Conservation (phyloP, 192 early-diverging fungal genomes). For the Entomortierella beljakovae region DNA sequence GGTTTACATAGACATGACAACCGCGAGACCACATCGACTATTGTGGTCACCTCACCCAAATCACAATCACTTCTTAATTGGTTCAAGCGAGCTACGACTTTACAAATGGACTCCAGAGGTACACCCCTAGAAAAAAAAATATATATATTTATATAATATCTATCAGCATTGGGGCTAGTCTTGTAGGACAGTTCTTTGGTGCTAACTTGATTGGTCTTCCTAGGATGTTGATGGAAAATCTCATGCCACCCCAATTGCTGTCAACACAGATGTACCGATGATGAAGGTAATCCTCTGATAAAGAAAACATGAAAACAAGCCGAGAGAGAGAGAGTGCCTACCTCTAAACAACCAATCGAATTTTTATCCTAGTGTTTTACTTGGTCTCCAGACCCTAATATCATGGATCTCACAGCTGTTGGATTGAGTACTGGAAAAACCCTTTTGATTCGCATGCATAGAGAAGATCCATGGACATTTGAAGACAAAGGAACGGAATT, state of each 20-base stretch:
- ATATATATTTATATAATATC: no score
- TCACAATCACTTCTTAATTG: conserved; percentile 66
- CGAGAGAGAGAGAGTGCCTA: not conserved
- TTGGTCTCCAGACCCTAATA: conserved; percentile 73
- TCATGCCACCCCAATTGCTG: conserved; percentile 52
- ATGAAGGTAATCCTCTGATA: conserved; percentile 54
- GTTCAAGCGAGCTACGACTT: conserved; percentile 65
- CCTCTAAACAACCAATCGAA: conserved; percentile 1
- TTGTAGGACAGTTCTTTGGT: no score
- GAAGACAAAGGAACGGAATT: conserved; percentile 51
- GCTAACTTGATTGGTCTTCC: no score
- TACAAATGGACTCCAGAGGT: conserved; percentile 66
- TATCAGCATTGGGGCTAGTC: no score
- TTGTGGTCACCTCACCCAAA: conserved; percentile 65
- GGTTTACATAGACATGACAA: conserved; percentile 47
- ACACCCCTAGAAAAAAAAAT: no score
- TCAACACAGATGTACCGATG: conserved; percentile 56
- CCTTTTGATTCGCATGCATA: conserved; percentile 64
- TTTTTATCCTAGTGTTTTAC: conserved; percentile 64
- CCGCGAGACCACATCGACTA: conserved; percentile 55
- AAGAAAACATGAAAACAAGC: not conserved
- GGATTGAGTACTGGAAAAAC: conserved; percentile 69
- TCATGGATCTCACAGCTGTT: conserved; percentile 67
- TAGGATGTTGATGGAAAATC: conserved; percentile 50
- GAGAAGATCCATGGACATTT: conserved; percentile 49